Evolutionary conservation across 1,284 basidiomycete genomes (phyloP), one percentile per base, ranked within the genome.

Genomic region (Cryptococcus sp.): DNA sequence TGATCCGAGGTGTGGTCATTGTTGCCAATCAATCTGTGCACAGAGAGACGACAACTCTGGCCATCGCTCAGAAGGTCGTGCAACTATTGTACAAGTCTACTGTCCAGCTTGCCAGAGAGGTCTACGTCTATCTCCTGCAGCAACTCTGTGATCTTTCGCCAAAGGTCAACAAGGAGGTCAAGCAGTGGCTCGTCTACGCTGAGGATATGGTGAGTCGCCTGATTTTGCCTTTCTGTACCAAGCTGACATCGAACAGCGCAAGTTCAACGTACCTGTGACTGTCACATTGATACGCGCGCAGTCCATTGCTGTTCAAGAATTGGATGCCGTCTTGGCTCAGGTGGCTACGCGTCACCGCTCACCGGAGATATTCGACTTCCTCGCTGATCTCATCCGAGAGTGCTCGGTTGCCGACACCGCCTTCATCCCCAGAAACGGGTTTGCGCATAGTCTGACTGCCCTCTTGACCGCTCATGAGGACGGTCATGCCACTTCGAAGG

Each of bases 101-200:
- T 1, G 85, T 86, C 3, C 86, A 89, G 59, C 82, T 97, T 47
- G 92, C 89, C 0, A 85, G 94, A 52, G 93, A 96, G 73, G 88
- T 95, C 23, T 98, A 93, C 76, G 91, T 93, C 38, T 85, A 88
- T 40, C 81, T 99, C 50, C 82, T 99, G 22, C 90, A 95, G 65
- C 88, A 91, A 62, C 82, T 99, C 22, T 99, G 96, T 78, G 86
- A 88, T 63, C 82, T 88, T 27, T 95, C 92, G 63, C 86, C 90
- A 68, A 93, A 96, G 70, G 94, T 97, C 47, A 91, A 90, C 20
- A 93, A 93, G 79, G 96, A 99, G 80, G 96, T 95, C 10, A 90
- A 94, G 57, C 92, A 90, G 15, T 99, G 96, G 96, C 82, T 99
- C 52, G 82, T 98, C 50, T 97, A 94, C 73, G 91, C 95, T 16